Percentiles rank a stretch among this genome's conserved stretches.
Conservation (phyloP, 169 alveolate species). For the Amoebophrya sp. region DNA sequence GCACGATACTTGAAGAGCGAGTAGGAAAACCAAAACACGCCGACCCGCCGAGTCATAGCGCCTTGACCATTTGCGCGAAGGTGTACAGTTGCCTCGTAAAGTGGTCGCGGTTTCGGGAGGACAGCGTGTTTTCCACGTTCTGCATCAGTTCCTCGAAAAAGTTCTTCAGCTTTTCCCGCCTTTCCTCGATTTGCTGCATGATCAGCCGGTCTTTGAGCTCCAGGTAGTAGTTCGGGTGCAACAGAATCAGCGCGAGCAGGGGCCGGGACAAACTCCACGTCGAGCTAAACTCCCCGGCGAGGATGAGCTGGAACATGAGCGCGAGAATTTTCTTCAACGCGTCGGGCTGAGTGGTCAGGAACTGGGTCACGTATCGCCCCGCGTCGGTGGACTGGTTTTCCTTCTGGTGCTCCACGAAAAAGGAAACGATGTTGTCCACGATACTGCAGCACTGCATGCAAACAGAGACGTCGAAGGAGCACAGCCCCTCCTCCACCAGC, state of each 20-base stretch:
- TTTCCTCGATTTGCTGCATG: constrained; percentile 1
- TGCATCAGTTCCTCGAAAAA: constrained; percentile 13
- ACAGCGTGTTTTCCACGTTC: not conserved
- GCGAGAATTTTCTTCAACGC: constrained; percentile 64
- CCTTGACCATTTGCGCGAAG: constrained; percentile 40
- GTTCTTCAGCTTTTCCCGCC: not conserved
- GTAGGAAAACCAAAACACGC: too few relatives aligned
- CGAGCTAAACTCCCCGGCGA: constrained; percentile 71
- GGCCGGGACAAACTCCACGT: constrained; percentile 84
- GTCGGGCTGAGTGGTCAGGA: constrained; percentile 64
- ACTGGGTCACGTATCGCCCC: constrained; percentile 58
- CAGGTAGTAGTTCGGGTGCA: constrained; percentile 45
- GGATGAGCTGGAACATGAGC: constrained; percentile 66
- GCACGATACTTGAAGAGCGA: too few relatives aligned
- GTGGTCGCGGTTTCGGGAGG: constrained; percentile 30
- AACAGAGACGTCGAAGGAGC: constrained; percentile 52
- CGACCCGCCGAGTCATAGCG: too few relatives aligned
- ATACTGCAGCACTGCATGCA: constrained; percentile 55
- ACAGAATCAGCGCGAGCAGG: constrained; percentile 73
- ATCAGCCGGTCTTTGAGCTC: not conserved
- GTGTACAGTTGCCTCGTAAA: constrained; percentile 46
- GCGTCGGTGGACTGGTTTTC: not conserved
- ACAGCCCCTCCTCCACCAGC: constrained; percentile 54
- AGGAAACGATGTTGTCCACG: constrained; percentile 50
- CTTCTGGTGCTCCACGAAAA: constrained; percentile 38